Percentiles rank a stretch among this genome's conserved stretches.
Conservation (phyloP, 176 grass and related monocot genomes). For the Avena sativa region DNA sequence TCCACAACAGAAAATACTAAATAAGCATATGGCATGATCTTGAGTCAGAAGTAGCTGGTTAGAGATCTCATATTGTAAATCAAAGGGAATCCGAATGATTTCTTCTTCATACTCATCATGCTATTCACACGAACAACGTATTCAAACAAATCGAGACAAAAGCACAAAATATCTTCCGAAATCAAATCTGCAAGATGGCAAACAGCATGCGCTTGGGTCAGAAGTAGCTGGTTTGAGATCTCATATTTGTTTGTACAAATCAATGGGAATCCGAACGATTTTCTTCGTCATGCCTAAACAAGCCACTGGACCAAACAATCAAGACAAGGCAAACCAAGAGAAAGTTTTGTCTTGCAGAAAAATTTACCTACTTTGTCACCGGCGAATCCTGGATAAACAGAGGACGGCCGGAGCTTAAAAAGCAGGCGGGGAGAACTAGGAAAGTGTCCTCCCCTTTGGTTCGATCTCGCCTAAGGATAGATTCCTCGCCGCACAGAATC, state of each 20-base stretch:
- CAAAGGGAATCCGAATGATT: conserved; percentile 67
- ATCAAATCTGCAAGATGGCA: not conserved
- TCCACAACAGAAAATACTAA: no score
- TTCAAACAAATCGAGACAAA: not conserved
- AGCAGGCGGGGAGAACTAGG: conserved; percentile 49
- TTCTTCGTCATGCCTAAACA: conserved; percentile 45
- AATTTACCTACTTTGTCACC: conserved; percentile 62
- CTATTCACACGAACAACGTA: not conserved
- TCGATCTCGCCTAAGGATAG: conserved; percentile 65
- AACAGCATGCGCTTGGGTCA: conserved; percentile 33
- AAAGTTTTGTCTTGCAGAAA: not conserved
- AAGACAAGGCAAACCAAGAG: not conserved
- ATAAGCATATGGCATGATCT: not conserved
- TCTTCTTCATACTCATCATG: conserved; percentile 46
- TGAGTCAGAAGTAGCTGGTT: conserved; percentile 68
- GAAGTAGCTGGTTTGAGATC: conserved; percentile 64
- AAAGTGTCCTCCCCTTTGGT: conserved; percentile 40
- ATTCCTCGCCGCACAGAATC: conserved; percentile 49
- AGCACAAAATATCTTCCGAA: not conserved
- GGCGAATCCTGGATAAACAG: conserved; percentile 47
- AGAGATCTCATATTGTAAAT: conserved; percentile 49
- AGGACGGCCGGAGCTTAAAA: conserved; percentile 63
- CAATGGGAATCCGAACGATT: conserved; percentile 63
- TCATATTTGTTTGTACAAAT: conserved; percentile 45
- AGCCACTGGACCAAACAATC: not conserved